Evolutionary conservation across 2,329 filamentous ascomycete species (phyloP).

Genomic region (Botrytis elliptica): DNA sequence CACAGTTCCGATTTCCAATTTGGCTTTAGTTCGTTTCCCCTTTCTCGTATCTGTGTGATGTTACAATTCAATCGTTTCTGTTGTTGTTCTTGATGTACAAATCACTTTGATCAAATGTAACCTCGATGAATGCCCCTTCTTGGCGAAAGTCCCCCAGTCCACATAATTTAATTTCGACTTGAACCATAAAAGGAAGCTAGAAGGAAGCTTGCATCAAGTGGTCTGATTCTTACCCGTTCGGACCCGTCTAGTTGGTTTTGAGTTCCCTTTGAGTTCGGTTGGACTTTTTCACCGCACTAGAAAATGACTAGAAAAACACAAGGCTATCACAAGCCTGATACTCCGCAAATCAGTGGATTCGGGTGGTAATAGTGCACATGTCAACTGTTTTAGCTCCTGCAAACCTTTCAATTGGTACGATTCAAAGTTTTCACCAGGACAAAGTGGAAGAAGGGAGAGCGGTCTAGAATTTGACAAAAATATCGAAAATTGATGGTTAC

Average conservation of each 20-base stretch:
- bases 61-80: neutral
- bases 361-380: neutral
- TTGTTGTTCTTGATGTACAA: neutral
- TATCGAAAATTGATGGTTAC: neutral
- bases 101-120: neutral
- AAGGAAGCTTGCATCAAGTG: neutral
- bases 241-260: neutral
- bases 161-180: neutral
- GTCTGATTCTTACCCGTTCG: conserved; percentile 1
- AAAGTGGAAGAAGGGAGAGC: neutral
- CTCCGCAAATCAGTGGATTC: conserved; percentile 1
- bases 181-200: conserved; percentile 1
- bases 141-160: neutral
- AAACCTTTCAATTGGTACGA: neutral
- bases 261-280: neutral
- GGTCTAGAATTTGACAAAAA: neutral
- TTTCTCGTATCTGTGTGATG: neutral
- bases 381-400: neutral
- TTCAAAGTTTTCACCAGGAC: neutral
- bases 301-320: neutral
- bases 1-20: neutral
- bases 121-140: conserved; percentile 5
- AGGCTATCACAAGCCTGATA: neutral
- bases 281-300: neutral
- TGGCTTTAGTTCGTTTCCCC: neutral